A percentile compares a stretch with the other conserved stretches of the same genome.
Evolutionary conservation across 83 land plant genomes (phyloP).

Genomic region (Isoetes engelmannii): DNA sequence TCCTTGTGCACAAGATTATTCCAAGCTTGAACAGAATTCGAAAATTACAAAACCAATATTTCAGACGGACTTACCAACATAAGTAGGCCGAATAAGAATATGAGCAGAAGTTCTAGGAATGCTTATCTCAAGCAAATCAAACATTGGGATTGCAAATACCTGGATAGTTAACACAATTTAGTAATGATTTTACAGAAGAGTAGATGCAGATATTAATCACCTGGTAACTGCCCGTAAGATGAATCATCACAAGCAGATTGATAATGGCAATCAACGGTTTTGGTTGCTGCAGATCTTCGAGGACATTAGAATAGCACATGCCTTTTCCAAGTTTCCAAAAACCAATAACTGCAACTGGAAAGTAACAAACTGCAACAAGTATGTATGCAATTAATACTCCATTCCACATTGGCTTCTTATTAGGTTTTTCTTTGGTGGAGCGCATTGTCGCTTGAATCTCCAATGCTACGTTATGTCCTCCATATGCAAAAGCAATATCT

Average conservation of each 20-base stretch:
- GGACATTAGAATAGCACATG: background rate
- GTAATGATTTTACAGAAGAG: background rate
- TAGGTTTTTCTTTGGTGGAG: background rate
- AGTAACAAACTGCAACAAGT: slow-evolving; percentile 11
- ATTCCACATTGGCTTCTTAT: slow-evolving; percentile 8
- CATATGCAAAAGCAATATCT: slow-evolving; percentile 14
- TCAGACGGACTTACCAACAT: background rate
- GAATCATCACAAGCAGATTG: slow-evolving; percentile 4
- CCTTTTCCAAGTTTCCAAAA: slow-evolving; percentile 7
- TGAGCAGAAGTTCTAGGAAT: background rate
- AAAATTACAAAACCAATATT: background rate
- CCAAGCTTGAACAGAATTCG: too few species aligned
- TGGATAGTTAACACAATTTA: background rate
- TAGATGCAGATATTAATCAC: background rate
- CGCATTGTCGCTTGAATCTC: slow-evolving; percentile 9
- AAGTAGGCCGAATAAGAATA: background rate
- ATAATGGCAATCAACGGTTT: background rate
- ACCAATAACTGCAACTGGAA: slow-evolving; percentile 9
- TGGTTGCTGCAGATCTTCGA: background rate
- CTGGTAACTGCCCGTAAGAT: slow-evolving; percentile 10
- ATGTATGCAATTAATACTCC: slow-evolving; percentile 8
- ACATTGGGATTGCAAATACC: slow-evolving; percentile 1
- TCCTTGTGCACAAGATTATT: too few species aligned
- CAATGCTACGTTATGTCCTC: slow-evolving; percentile 8
- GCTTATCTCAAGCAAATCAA: background rate